Percentiles rank a stretch among this genome's conserved stretches.
phyloP scores from a whole-genome alignment of 2,329 filamentous ascomycete species.

The Parafenestella ontariensis region DNA sequence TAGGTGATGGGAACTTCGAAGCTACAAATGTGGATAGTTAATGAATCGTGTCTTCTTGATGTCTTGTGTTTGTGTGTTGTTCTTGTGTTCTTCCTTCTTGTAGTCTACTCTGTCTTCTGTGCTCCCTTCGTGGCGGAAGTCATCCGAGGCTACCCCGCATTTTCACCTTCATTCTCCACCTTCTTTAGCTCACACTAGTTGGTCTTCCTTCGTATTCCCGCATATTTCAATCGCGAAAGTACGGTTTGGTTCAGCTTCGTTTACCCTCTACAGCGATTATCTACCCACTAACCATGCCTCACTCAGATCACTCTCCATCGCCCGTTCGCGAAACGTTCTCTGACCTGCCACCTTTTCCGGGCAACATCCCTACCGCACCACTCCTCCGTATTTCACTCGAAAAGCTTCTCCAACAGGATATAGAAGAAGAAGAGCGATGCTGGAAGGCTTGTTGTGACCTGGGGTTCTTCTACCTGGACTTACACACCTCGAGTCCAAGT shows the following conservation, averaged over 20 bases:
- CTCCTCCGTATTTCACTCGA: slow-evolving; percentile 51
- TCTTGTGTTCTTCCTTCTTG: background rate
- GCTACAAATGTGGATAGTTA: slow-evolving; percentile 49
- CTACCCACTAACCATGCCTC: slow-evolving; percentile 21
- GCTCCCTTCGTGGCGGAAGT: background rate
- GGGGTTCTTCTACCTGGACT: slow-evolving; percentile 65
- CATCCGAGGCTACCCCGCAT: slow-evolving; percentile 28
- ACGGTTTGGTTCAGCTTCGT: background rate
- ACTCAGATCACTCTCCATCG: slow-evolving; percentile 26
- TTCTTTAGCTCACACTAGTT: background rate
- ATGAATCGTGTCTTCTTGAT: slow-evolving; percentile 39
- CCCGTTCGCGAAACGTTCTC: slow-evolving; percentile 27
- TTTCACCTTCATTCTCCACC: slow-evolving; percentile 6
- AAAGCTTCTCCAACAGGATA: slow-evolving; percentile 47
- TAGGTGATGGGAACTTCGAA: slow-evolving; percentile 36
- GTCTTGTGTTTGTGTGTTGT: background rate
- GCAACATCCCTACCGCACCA: slow-evolving; percentile 50
- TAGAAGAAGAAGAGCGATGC: slow-evolving; percentile 46
- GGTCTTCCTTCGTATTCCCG: background rate
- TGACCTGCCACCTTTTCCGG: slow-evolving; percentile 52
- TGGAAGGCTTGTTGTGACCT: slow-evolving; percentile 56
- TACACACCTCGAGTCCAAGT: slow-evolving; percentile 34
- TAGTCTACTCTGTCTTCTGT: background rate
- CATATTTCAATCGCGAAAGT: background rate
- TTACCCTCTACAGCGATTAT: background rate